These are phyloP conservation scores for Diplosphaera chodatii DNA, from an alignment of 139 green algal genomes.

Conservation along the genomic window DNA sequence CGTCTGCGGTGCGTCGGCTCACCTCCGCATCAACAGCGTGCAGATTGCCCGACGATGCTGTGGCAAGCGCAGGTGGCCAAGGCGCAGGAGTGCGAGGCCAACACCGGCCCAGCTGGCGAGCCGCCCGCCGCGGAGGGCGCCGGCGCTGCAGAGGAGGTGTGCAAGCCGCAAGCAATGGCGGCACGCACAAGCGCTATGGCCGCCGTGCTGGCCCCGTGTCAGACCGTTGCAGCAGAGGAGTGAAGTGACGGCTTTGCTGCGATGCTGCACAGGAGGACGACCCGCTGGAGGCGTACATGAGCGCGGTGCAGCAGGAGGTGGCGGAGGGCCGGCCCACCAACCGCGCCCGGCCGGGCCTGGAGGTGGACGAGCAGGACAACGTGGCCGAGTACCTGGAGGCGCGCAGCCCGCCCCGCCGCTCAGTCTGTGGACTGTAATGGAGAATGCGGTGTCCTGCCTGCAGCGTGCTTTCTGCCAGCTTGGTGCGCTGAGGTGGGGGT, in stretches of 20 bases:
- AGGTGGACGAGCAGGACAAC: slow-evolving; percentile 42
- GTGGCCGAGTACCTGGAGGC: slow-evolving; percentile 48
- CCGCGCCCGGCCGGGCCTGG: slow-evolving; percentile 6
- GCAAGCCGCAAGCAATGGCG: not conserved
- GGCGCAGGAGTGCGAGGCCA: slow-evolving; percentile 56
- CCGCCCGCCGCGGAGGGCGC: not conserved
- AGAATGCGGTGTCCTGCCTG: not conserved
- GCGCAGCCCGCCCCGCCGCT: not conserved
- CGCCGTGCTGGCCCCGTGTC: no score
- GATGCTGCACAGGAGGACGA: slow-evolving; percentile 53
- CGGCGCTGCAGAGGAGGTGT: not conserved
- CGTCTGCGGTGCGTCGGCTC: no score
- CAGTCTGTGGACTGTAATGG: no score
- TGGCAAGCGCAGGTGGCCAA: slow-evolving; percentile 37
- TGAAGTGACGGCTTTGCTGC: no score
- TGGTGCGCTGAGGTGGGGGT: not conserved
- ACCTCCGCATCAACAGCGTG: no score
- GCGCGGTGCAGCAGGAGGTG: slow-evolving; percentile 56
- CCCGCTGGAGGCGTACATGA: slow-evolving; percentile 83
- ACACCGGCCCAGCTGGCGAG: slow-evolving; percentile 46
- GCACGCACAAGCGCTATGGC: no score
- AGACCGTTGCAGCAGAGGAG: no score
- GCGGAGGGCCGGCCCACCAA: slow-evolving; percentile 21
- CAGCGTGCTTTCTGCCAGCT: no score
- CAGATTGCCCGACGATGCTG: not conserved